A percentile compares a stretch with the other conserved stretches of the same genome.
phyloP scores from a whole-genome alignment of 352 stramenopile species.

The Detonula confervacea region DNA sequence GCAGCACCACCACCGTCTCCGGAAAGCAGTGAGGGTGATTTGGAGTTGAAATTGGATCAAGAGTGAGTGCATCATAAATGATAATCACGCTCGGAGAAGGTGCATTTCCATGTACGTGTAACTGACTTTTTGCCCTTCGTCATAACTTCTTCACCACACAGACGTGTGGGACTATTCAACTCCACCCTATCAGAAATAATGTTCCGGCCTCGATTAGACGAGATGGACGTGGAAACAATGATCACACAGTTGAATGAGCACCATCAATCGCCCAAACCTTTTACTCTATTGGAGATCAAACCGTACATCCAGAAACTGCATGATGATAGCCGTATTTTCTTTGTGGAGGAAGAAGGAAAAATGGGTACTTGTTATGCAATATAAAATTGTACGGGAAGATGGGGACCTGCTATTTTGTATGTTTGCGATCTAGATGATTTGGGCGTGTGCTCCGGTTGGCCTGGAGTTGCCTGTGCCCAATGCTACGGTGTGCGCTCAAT shows the following conservation, averaged over 20 bases:
- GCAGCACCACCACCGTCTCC: too few species aligned
- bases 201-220: conserved; percentile 13
- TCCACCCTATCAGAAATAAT: conserved; percentile 28
- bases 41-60: conserved; percentile 25
- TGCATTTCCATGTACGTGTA: not conserved
- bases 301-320: conserved; percentile 31
- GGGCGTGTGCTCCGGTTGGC: not conserved
- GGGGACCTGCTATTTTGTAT: not conserved
- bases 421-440: not conserved
- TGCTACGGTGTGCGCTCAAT: not conserved
- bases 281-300: conserved; percentile 29
- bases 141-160: not conserved
- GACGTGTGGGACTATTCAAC: conserved; percentile 23
- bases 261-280: not conserved
- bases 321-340: conserved; percentile 19
- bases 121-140: not conserved
- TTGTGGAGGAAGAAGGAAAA: conserved; percentile 20
- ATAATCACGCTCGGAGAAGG: not conserved
- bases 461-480: not conserved
- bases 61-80: conserved; percentile 35
- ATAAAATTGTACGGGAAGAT: too few species aligned
- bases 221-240: conserved; percentile 37
- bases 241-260: conserved; percentile 21
- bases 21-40: conserved; percentile 4
- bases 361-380: conserved; percentile 10